Evolutionary conservation across 108 stramenopile species (phyloP).

Genomic region (Epithemia pelagica): DNA sequence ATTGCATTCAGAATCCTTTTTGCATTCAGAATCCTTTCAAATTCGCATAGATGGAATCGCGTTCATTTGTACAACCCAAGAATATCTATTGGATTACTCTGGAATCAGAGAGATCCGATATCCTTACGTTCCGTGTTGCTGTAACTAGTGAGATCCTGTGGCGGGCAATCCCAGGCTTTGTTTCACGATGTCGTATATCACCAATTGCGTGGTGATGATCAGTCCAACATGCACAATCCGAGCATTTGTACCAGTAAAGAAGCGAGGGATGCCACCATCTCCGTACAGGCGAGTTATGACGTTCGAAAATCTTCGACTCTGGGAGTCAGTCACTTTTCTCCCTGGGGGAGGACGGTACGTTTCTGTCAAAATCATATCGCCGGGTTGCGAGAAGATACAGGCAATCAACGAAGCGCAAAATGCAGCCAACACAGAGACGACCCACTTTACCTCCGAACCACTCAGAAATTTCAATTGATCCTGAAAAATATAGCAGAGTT

Average conservation of each 20-base stretch:
- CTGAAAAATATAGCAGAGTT: not conserved
- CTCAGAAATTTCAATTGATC: not conserved
- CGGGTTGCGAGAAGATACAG: constrained; percentile 88
- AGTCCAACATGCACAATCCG: constrained; percentile 86
- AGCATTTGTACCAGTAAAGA: constrained; percentile 76
- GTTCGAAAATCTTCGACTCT: constrained; percentile 12
- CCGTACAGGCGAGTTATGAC: constrained; percentile 27
- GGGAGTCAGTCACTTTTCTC: constrained; percentile 6
- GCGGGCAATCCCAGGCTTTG: constrained; percentile 85
- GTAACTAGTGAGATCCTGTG: constrained; percentile 61
- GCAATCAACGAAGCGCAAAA: constrained; percentile 74
- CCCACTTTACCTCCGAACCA: constrained; percentile 37
- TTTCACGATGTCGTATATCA: constrained; percentile 93
- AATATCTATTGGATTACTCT: no score
- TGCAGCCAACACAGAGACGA: constrained; percentile 63
- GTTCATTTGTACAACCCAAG: no score
- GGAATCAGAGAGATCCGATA: no score
- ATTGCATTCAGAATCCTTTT: no score
- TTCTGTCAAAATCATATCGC: constrained; percentile 91
- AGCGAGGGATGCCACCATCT: constrained; percentile 43
- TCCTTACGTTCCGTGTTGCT: no score
- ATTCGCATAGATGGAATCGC: no score
- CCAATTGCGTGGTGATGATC: constrained; percentile 89
- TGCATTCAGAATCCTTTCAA: no score
- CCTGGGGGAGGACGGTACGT: constrained; percentile 39